Conservation (phyloP, 352 stramenopile genomes). For the Phytophthora sp. region DNA sequence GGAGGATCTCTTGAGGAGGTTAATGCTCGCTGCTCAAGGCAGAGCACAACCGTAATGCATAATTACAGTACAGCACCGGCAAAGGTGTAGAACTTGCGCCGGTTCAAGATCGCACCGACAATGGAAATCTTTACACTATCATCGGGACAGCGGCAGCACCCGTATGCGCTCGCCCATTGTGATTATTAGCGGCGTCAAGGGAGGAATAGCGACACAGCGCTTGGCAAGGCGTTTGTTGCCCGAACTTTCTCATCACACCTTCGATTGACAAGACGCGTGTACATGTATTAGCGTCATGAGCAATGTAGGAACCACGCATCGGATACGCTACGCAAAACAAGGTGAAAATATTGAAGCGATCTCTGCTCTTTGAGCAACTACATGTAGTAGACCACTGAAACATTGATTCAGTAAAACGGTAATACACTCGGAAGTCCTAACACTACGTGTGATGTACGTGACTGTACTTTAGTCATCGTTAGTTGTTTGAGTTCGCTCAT, state of each 20-base stretch:
- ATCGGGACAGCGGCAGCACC: slow-evolving; percentile 28
- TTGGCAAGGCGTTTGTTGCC: not conserved
- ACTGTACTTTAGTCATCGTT: slow-evolving; percentile 28
- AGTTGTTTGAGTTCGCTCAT: slow-evolving; percentile 25
- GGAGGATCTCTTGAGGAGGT: slow-evolving; percentile 34
- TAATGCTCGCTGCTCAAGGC: slow-evolving; percentile 36
- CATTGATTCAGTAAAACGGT: slow-evolving; percentile 28
- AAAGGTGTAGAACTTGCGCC: no score
- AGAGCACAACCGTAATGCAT: slow-evolving; percentile 12
- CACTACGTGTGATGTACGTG: slow-evolving; percentile 41
- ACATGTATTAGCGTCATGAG: no score
- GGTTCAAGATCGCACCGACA: slow-evolving; percentile 18
- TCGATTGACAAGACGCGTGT: not conserved
- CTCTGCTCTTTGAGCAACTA: slow-evolving; percentile 12
- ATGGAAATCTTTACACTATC: slow-evolving; percentile 4
- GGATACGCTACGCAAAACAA: no score
- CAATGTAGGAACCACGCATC: no score
- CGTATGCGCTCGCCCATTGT: slow-evolving; percentile 7
- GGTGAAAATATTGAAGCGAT: not conserved
- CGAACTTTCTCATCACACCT: not conserved
- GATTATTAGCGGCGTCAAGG: not conserved
- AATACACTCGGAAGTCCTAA: slow-evolving; percentile 33
- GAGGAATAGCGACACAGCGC: not conserved
- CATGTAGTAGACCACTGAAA: slow-evolving; percentile 21
- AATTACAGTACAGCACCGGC: no score